Evolutionary conservation across 2,329 filamentous ascomycete genomes (phyloP).

Genomic region (Penicillium sp.): DNA sequence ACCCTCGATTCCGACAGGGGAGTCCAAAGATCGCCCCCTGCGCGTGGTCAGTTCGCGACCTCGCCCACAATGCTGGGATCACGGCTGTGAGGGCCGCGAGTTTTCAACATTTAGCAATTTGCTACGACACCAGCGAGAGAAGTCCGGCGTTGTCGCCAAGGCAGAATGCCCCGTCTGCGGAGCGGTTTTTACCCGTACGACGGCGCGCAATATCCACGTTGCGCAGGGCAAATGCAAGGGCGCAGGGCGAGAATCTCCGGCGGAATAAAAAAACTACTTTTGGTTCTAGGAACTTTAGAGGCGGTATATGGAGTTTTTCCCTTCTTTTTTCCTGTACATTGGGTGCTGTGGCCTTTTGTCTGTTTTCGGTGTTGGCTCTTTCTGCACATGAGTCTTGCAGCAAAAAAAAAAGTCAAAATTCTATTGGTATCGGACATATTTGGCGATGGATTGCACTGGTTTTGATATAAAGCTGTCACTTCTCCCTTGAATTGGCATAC

Average conservation of each 20-base stretch:
- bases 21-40: slow-evolving; percentile 52
- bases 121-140: slow-evolving; percentile 88
- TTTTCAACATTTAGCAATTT: slow-evolving; percentile 98
- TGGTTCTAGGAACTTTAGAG: background rate
- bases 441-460: background rate
- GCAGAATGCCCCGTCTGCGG: slow-evolving; percentile 88
- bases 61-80: slow-evolving; percentile 97
- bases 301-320: background rate
- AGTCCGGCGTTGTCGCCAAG: slow-evolving; percentile 87
- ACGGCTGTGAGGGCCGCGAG: slow-evolving; percentile 91
- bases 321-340: slow-evolving; percentile 1
- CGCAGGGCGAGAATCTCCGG: slow-evolving; percentile 30
- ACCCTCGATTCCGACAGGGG: slow-evolving; percentile 22
- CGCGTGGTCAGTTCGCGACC: slow-evolving; percentile 75
- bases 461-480: background rate
- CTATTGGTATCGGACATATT: background rate
- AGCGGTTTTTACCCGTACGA: slow-evolving; percentile 88
- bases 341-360: background rate
- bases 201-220: slow-evolving; percentile 83
- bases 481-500: background rate
- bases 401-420: background rate
- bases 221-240: slow-evolving; percentile 90
- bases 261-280: slow-evolving; percentile 22
- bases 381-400: background rate
- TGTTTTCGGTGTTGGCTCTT: background rate